Base-by-base conservation (phyloP, 208 protist species). In the Leishmania amazonensis region DNA sequence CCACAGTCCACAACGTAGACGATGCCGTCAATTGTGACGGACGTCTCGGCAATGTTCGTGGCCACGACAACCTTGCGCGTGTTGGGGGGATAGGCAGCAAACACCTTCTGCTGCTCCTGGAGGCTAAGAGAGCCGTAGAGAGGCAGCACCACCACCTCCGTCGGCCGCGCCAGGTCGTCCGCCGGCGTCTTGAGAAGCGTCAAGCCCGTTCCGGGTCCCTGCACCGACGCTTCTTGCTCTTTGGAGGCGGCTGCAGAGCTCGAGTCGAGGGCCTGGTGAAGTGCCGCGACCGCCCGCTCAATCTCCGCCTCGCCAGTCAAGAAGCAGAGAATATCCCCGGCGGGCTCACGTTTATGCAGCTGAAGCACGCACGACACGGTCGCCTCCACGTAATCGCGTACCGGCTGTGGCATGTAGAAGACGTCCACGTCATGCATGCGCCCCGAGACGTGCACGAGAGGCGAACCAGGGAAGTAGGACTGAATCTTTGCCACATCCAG, bases 31-130 rank as follows among this genome's bases (percentile, higher is more conserved):
- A 99, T 99, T 5, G 99, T 99, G 31, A 99, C 87, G 3, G 99
- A 99, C 7, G 99, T 99, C 87, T 99, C 99, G 9, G 99, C 99
- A 73, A 99, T 99, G 91, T 99, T 99, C 9, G 99, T 99, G 1
- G 99, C 88, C 49, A 99, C 91, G 1, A 99, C 95, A 31, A 99
- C 94, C 86, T 99, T 99, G 64, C 98, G 86, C 40, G 79, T 85
- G 81, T 91, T 64, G n/a, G 82, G 13, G 6, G 81, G 82, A 72
- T 77, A 78, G 42, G 78, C 11, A 13, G 78, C 28, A 82, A 98
- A 98, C 19, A 98, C 93, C 53, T 88, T 87, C 70, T 96, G 82
- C 86, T 98, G 96, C 17, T 96, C 94, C 9, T 80, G 76, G 51
- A 96, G 87, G 45, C 77, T 87, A 28, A 98, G 85, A 9, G 93